These are phyloP conservation scores for Picea mariana DNA, from an alignment of 83 land plant genomes.

Conservation along the genomic window DNA sequence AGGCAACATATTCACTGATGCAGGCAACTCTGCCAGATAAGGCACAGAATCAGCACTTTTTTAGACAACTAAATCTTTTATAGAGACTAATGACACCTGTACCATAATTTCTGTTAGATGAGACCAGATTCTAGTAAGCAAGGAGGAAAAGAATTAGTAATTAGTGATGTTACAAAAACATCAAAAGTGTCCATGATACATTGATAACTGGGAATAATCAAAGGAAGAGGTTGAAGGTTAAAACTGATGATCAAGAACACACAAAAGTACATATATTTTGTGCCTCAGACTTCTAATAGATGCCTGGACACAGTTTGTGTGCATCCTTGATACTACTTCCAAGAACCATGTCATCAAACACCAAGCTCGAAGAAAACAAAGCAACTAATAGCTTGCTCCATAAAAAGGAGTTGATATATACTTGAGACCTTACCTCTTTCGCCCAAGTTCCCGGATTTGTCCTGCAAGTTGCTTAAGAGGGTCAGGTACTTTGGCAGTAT, in stretches of 20 bases:
- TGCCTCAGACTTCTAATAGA: not conserved
- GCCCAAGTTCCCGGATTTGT: conserved; percentile 19
- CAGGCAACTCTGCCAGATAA: conserved; percentile 4
- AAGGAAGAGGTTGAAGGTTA: not conserved
- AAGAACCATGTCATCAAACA: not conserved
- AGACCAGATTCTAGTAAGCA: not conserved
- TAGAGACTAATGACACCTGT: not conserved
- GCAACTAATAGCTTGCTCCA: not conserved
- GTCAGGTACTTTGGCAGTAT: conserved; percentile 19
- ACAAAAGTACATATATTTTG: not conserved
- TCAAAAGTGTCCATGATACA: not conserved
- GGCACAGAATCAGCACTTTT: not conserved
- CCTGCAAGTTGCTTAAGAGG: conserved; percentile 29
- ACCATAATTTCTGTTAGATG: not conserved
- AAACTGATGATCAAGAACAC: not conserved
- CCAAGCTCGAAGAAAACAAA: not conserved
- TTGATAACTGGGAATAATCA: not conserved
- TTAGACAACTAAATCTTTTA: not conserved
- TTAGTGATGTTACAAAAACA: not conserved
- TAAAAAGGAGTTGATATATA: not conserved
- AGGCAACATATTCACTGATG: conserved; percentile 12
- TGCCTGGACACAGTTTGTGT: not conserved
- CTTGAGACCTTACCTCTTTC: conserved; percentile 20
- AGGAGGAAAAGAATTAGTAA: not conserved
- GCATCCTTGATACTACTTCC: not conserved